Evolutionary conservation across 768 basidiomycete genomes (phyloP).

Genomic region (Antrodiella citrinella): DNA sequence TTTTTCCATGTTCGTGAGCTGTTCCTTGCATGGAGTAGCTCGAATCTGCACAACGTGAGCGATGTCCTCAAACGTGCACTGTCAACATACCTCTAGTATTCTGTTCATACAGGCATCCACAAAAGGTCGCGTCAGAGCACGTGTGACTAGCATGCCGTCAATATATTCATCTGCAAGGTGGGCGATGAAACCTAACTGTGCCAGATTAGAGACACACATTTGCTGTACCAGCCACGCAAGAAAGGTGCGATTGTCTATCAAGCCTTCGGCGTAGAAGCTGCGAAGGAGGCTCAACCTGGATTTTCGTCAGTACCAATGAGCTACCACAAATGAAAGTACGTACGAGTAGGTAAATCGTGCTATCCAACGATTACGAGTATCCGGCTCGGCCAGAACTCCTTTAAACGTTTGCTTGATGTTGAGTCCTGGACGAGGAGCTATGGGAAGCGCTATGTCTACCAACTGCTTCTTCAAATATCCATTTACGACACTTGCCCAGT

Average conservation of each 20-base stretch:
- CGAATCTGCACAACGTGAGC: slow-evolving; percentile 37
- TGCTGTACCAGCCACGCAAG: slow-evolving; percentile 75
- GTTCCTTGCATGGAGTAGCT: slow-evolving; percentile 43
- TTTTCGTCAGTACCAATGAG: too few relatives aligned
- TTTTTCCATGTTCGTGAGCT: slow-evolving; percentile 43
- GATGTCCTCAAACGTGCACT: background rate
- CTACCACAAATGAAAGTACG: slow-evolving; percentile 9
- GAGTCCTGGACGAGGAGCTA: slow-evolving; percentile 63
- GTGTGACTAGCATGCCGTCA: slow-evolving; percentile 54
- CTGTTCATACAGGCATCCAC: slow-evolving; percentile 64
- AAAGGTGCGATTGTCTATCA: slow-evolving; percentile 74
- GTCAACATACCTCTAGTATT: slow-evolving; percentile 47
- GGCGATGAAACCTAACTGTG: slow-evolving; percentile 70
- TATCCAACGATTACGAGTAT: slow-evolving; percentile 68
- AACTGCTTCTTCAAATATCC: slow-evolving; percentile 80
- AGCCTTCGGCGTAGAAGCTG: slow-evolving; percentile 71
- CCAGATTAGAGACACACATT: slow-evolving; percentile 68
- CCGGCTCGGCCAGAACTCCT: slow-evolving; percentile 64
- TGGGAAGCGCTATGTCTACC: slow-evolving; percentile 70
- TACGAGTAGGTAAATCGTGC: slow-evolving; percentile 76
- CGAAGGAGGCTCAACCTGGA: slow-evolving; percentile 61
- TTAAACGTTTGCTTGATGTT: slow-evolving; percentile 84
- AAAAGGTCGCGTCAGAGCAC: slow-evolving; percentile 64
- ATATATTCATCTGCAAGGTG: slow-evolving; percentile 77
- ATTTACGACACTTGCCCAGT: slow-evolving; percentile 79